These are phyloP conservation scores for Cyathus olla DNA, from an alignment of 1,284 basidiomycete genomes.

Conservation along the genomic window DNA sequence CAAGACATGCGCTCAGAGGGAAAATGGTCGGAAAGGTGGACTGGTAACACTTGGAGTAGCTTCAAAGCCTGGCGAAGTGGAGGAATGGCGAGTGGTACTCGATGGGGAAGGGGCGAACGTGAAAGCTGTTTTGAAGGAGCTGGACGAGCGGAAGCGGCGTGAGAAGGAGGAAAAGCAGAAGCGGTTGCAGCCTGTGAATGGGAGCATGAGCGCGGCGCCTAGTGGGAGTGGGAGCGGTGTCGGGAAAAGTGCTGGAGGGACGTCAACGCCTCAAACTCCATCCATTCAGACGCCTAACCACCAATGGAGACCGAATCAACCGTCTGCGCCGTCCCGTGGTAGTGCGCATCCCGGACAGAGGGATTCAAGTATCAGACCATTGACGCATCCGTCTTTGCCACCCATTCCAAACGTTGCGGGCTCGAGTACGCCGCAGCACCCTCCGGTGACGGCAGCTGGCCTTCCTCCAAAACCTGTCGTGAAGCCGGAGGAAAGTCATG, in stretches of 20 bases:
- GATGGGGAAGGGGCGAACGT: conserved; percentile 71
- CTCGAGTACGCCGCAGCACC: too few species aligned
- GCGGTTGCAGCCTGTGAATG: conserved; percentile 6
- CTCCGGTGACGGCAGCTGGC: too few species aligned
- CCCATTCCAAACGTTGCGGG: conserved; percentile 8
- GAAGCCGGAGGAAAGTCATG: neutral
- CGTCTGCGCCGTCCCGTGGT: neutral
- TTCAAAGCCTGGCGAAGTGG: conserved; percentile 34
- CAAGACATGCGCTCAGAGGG: conserved; percentile 68
- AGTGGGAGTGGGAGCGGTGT: conserved; percentile 6
- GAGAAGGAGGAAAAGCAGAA: conserved; percentile 57
- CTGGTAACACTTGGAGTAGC: conserved; percentile 30
- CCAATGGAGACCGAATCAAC: neutral
- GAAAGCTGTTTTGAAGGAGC: conserved; percentile 68
- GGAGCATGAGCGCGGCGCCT: conserved; percentile 5
- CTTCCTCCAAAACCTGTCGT: conserved; percentile 2
- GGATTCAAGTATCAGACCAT: neutral
- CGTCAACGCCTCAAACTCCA: conserved; percentile 22
- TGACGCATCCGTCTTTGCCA: conserved; percentile 9
- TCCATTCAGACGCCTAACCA: conserved; percentile 13
- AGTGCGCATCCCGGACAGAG: neutral
- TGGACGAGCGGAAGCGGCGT: conserved; percentile 64
- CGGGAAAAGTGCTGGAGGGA: conserved; percentile 8
- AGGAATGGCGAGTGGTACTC: conserved; percentile 68
- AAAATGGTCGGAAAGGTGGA: conserved; percentile 63